A percentile compares a stretch with the other conserved stretches of the same genome.
Evolutionary conservation across 2,329 filamentous ascomycete genomes (phyloP).

Genomic region (Chaetomium olivaceum): DNA sequence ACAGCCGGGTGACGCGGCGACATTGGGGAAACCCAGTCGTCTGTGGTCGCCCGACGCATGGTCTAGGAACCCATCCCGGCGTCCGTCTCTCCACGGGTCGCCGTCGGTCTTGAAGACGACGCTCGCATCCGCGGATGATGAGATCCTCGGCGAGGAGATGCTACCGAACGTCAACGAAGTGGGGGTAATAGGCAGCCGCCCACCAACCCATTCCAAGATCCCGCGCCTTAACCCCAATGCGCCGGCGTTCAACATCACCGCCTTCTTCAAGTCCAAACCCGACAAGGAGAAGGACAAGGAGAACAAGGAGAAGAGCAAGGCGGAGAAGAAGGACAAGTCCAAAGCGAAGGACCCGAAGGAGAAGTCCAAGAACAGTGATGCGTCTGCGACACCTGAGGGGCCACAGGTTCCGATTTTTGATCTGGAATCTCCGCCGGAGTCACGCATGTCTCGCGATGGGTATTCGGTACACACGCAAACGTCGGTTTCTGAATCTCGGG

Average conservation of each 20-base stretch:
- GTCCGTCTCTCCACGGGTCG: slow-evolving; percentile 78
- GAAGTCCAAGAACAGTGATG: slow-evolving; percentile 42
- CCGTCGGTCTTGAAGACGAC: slow-evolving; percentile 63
- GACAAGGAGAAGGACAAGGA: slow-evolving; percentile 44
- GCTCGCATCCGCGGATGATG: slow-evolving; percentile 63
- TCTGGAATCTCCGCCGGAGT: slow-evolving; percentile 53
- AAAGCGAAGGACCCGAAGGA: slow-evolving; percentile 42
- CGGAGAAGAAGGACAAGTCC: slow-evolving; percentile 42
- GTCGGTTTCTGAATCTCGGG: slow-evolving; percentile 61
- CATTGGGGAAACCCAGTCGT: slow-evolving; percentile 54
- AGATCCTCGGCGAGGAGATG: slow-evolving; percentile 61
- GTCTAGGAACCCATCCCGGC: slow-evolving; percentile 72
- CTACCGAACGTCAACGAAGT: slow-evolving; percentile 59
- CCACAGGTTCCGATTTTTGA: slow-evolving; percentile 44
- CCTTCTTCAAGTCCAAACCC: slow-evolving; percentile 57
- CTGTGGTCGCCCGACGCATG: slow-evolving; percentile 67
- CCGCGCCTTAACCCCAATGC: slow-evolving; percentile 77
- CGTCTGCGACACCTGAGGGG: slow-evolving; percentile 37
- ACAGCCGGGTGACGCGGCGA: slow-evolving; percentile 39
- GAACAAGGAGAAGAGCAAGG: slow-evolving; percentile 39
- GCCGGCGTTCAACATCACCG: slow-evolving; percentile 74
- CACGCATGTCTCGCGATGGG: slow-evolving; percentile 57
- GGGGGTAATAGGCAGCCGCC: slow-evolving; percentile 78
- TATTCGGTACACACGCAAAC: slow-evolving; percentile 59
- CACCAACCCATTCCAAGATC: slow-evolving; percentile 45